Evolutionary conservation across 179 eudicot genomes (phyloP), one percentile per base, ranked within the genome.

Genomic region (Beta macrorhiza): DNA sequence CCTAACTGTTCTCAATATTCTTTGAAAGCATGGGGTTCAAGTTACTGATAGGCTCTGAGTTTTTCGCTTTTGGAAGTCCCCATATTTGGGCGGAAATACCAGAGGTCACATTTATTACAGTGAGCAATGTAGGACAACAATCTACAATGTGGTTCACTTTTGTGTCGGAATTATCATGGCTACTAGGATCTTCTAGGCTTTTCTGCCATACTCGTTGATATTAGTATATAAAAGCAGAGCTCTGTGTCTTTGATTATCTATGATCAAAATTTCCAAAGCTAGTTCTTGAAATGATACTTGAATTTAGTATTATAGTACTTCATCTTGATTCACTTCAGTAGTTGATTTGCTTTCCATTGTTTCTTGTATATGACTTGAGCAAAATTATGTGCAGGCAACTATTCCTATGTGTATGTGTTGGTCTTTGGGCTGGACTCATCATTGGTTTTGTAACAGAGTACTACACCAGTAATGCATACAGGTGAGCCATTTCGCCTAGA

Each of bases 351-450:
- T 53, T 29, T 73, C 19, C 22, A 10, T 29, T 13, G 20, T 49
- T 49, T 14, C 3, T 73, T 6, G 53, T 55, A 5, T 29, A 55
- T 52, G 76, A 73, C 7, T 73, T 29, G 19, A 52, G 7, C 25
- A 10, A 45, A n/a, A 55, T 56, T 15, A 58, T 79, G 32, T 88
- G 89, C 90, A 94, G 98, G 98, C 94, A 94, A 85, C 80, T 95
- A 52, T 93, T 93, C 84, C 75, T 92, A 32, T 95, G 98, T 85
- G 98, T 93, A 75, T 82, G 87, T 83, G 97, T 95, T 82, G 98
- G 98, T 65, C 84, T 95, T 85, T 94, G 98, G 98, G 98, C 98
- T 84, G 98, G 98, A 67, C 97, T 93, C 79, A 88, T 94, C 67
- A 95, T 95, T 83, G 98, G 98, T 57, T 95, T 91, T 76, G 97